A percentile compares a stretch with the other conserved stretches of the same genome.
These are phyloP conservation scores for Cotoneaster glaucophyllus DNA, from an alignment of 306 rosid species.

Conservation along the genomic window DNA sequence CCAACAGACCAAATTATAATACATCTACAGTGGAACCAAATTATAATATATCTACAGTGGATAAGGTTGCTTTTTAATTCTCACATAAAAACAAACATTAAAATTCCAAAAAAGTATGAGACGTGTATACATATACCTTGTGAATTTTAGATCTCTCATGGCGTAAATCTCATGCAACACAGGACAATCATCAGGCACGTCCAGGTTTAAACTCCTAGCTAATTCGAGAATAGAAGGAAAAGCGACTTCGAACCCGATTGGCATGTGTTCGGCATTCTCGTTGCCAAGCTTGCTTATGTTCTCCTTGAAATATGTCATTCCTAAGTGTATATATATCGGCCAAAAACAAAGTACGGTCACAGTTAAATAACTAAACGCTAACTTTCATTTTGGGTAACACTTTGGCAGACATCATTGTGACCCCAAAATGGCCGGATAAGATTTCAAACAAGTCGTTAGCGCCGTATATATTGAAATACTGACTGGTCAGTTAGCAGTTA, in stretches of 20 bases:
- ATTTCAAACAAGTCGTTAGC: neutral
- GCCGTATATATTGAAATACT: neutral
- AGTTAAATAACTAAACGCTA: neutral
- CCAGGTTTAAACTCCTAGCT: constrained; percentile 49
- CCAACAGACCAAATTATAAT: neutral
- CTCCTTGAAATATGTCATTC: constrained; percentile 52
- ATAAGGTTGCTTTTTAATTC: neutral
- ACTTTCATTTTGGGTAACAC: neutral
- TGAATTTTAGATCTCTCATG: constrained; percentile 58
- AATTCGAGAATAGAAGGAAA: constrained; percentile 78
- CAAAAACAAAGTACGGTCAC: neutral
- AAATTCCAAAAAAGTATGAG: neutral
- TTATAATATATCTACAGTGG: neutral
- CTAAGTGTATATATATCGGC: constrained; percentile 15
- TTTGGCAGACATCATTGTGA: too few relatives aligned
- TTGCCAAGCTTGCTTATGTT: constrained; percentile 52
- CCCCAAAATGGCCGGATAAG: neutral
- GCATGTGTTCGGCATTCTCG: constrained; percentile 83
- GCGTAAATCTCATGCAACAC: constrained; percentile 58
- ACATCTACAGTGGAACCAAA: neutral
- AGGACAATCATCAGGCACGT: constrained; percentile 50
- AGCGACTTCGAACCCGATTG: constrained; percentile 89
- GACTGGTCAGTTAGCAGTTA: neutral
- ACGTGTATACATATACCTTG: constrained; percentile 31
- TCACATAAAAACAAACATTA: neutral